Evolutionary conservation across 805 yeast species (phyloP).

Genomic region (Metschnikowia orientalis): DNA sequence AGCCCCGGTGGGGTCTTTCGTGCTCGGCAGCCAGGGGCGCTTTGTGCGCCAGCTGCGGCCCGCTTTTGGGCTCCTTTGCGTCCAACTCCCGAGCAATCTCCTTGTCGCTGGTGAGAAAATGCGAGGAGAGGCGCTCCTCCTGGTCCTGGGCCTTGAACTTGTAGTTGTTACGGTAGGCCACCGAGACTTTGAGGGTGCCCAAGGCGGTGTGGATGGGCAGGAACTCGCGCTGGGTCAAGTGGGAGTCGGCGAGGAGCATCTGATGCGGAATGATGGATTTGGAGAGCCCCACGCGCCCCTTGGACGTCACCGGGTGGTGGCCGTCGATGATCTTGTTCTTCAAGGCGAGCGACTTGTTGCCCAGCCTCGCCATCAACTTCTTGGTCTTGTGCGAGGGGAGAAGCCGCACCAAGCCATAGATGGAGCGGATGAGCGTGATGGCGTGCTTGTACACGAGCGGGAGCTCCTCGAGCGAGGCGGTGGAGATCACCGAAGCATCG

Average conservation of each 20-base stretch:
- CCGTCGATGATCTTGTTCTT: conserved; percentile 72
- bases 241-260: conserved; percentile 37
- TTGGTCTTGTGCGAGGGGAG: conserved; percentile 68
- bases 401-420: conserved; percentile 61
- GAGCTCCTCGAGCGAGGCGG: conserved; percentile 45
- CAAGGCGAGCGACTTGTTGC: conserved; percentile 35
- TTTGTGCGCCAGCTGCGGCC: conserved; percentile 1
- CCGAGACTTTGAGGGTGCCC: conserved; percentile 71
- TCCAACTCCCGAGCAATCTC: conserved; percentile 4
- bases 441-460: conserved; percentile 72
- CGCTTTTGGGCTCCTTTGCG: conserved; percentile 1
- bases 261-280: conserved; percentile 53
- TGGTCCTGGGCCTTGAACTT: conserved; percentile 64
- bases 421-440: conserved; percentile 65
- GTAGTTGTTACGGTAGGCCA: conserved; percentile 71
- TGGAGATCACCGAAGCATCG: conserved; percentile 43
- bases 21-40: conserved; percentile 1
- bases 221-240: conserved; percentile 58
- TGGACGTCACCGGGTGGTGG: conserved; percentile 67
- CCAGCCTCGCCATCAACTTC: conserved; percentile 24
- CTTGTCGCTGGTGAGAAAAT: conserved; percentile 47
- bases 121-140: conserved; percentile 59
- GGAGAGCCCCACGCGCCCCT: conserved; percentile 81
- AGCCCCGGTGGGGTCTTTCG: conserved; percentile 7
- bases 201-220: conserved; percentile 69